phyloP scores from a whole-genome alignment of 345 rosid genomes.

The Streptanthus diversifolius region DNA sequence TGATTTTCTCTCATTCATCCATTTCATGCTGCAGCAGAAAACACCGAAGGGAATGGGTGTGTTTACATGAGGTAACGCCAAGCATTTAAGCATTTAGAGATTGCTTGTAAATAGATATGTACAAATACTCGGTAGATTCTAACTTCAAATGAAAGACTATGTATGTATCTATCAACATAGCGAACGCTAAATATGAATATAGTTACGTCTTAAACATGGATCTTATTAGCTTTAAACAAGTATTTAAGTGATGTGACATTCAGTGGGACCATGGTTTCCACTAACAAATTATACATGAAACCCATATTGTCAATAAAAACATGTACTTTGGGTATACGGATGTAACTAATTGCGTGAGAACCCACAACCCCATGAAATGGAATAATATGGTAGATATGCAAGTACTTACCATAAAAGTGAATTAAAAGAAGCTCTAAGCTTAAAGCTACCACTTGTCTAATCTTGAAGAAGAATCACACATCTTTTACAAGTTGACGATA shows the following conservation, averaged over 20 bases:
- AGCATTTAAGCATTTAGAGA: not conserved
- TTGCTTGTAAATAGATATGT: not conserved
- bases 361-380: not conserved
- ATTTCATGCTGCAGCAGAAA: conserved; percentile 47
- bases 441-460: conserved; percentile 24
- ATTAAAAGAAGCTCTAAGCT: conserved; percentile 12
- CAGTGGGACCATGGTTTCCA: conserved; percentile 1
- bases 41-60: not conserved
- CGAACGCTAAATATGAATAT: not conserved
- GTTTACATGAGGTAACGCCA: conserved; percentile 9
- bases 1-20: conserved; percentile 42
- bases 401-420: not conserved
- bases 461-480: conserved; percentile 27
- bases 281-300: not conserved
- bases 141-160: not conserved
- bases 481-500: not conserved
- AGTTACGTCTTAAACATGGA: not conserved
- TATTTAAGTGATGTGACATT: not conserved
- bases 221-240: not conserved
- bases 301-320: not conserved
- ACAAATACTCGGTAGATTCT: not conserved
- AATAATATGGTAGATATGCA: not conserved
- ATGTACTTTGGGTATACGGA: not conserved
- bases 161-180: not conserved
- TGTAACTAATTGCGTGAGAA: conserved; percentile 1